Evolutionary conservation across 306 rosid genomes (phyloP).

Genomic region (Rubus parviflorus): DNA sequence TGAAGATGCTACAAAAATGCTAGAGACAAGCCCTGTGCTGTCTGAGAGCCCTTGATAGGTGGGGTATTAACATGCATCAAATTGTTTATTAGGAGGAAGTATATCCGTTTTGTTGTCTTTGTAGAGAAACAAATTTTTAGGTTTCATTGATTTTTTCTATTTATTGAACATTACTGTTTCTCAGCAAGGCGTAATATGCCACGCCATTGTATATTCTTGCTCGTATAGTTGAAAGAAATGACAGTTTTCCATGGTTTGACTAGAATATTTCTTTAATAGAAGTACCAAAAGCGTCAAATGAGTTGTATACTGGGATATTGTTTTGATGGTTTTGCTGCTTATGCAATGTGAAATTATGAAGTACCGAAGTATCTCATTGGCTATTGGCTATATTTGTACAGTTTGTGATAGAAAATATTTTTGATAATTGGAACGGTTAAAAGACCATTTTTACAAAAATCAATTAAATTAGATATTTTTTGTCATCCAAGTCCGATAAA

Average conservation of each 20-base stretch:
- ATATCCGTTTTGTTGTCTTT: neutral
- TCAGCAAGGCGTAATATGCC: slow-evolving; percentile 3
- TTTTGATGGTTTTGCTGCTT: too few species aligned
- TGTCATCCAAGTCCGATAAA: too few species aligned
- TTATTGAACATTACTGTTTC: slow-evolving; percentile 6
- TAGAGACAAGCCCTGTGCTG: slow-evolving; percentile 31
- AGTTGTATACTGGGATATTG: neutral
- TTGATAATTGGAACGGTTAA: too few species aligned
- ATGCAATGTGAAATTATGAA: too few species aligned
- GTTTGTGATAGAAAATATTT: too few species aligned
- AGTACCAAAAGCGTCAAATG: neutral
- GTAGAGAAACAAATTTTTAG: slow-evolving; percentile 15
- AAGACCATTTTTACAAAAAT: too few species aligned
- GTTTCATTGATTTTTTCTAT: slow-evolving; percentile 1
- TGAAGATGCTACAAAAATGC: slow-evolving; percentile 57
- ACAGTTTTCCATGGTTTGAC: neutral
- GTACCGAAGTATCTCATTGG: too few species aligned
- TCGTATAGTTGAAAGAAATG: slow-evolving; percentile 8
- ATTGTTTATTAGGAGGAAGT: slow-evolving; percentile 17
- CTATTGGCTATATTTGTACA: too few species aligned
- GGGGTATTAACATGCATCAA: slow-evolving; percentile 23
- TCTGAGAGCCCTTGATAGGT: slow-evolving; percentile 45
- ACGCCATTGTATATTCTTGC: slow-evolving; percentile 24
- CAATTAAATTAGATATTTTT: too few species aligned
- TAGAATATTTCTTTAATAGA: neutral